Evolutionary conservation across 768 basidiomycete genomes (phyloP), one percentile per base, ranked within the genome.

Genomic region (Suillus subluteus): DNA sequence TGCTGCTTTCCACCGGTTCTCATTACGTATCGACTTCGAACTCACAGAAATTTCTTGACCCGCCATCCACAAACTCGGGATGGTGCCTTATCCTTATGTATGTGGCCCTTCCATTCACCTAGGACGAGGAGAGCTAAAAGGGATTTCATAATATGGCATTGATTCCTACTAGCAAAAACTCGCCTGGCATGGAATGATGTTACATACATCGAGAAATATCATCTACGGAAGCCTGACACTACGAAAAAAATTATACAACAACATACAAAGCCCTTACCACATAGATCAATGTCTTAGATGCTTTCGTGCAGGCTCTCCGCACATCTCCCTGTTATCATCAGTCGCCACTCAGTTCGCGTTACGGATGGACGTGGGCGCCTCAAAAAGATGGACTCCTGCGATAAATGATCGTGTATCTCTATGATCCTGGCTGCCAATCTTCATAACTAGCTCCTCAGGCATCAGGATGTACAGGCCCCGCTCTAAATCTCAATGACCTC

Each of bases 321-420:
- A 23, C 43, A 62, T 38, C 6, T 54, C 61, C 18, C 52, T 69
- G 21, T 63, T 68, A 11, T 66, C 69, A 7, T 65, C 67, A 35
- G 37, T 61, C 16, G 66, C 52, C 2, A 46, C 70, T 26, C 76
- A 79, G 26, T 76, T 89, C 52, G 87, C 89, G 63, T 83, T 85
- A 64, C 82, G 80, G 69, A 93, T 93, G 68, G 87, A 89, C 64
- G 84, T 76, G 59, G 95, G 82, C 41, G 95, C 91, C 75, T 96
- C 94, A 74, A 37, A 16, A 55, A 56, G 18, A 35, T 56, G 35
- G 15, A 26, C 35, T 7, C n/a, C 35, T 40, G 58, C 8, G 8
- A 15, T 13, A 26, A 11, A 41, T 61, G 26, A 61, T 30, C 2
- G 6, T 35, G 32, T 7, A 21, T 18, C 32, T 35, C 54, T 56